These are phyloP conservation scores for Micromonas pusilla DNA, from an alignment of 139 green algal species.

Conservation along the genomic window DNA sequence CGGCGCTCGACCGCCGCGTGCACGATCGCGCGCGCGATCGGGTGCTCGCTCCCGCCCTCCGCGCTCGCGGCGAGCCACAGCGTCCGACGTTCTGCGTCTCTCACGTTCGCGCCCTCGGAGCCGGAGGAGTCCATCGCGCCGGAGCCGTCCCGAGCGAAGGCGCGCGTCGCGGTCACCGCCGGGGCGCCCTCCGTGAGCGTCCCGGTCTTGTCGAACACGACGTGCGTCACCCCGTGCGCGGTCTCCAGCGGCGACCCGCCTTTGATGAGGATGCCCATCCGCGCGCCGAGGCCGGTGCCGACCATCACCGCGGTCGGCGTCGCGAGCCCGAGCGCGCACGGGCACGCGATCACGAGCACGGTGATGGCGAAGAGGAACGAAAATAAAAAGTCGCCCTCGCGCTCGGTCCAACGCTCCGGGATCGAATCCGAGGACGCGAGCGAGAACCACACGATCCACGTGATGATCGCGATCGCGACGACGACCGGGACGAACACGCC, in stretches of 20 bases:
- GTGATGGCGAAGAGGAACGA: constrained; percentile 88
- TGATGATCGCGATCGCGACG: constrained; percentile 63
- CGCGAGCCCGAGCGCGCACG: constrained; percentile 84
- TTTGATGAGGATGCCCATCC: constrained; percentile 93
- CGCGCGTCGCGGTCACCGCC: constrained; percentile 39
- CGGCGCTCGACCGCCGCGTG: too few relatives aligned
- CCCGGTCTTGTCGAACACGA: constrained; percentile 97
- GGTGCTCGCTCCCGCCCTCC: constrained; percentile 84
- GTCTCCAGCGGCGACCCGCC: constrained; percentile 68
- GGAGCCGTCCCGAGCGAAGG: constrained; percentile 37
- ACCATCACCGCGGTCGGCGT: constrained; percentile 98
- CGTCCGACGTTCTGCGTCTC: constrained; percentile 44
- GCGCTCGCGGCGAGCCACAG: constrained; percentile 58
- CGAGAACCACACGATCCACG: constrained; percentile 68
- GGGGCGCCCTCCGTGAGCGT: constrained; percentile 78
- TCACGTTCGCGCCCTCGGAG: constrained; percentile 4
- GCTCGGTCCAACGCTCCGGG: constrained; percentile 65
- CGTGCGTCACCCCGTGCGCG: constrained; percentile 47
- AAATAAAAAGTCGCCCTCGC: constrained; percentile 72
- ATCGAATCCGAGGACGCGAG: constrained; percentile 42
- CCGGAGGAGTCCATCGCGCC: not conserved
- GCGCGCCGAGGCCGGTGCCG: constrained; percentile 75
- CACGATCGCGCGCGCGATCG: constrained; percentile 75
- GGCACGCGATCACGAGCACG: constrained; percentile 96
- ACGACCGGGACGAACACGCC: constrained; percentile 84